A percentile compares a stretch with the other conserved stretches of the same genome.
phyloP scores from a whole-genome alignment of 106 monocot species.

The Allium fistulosum region DNA sequence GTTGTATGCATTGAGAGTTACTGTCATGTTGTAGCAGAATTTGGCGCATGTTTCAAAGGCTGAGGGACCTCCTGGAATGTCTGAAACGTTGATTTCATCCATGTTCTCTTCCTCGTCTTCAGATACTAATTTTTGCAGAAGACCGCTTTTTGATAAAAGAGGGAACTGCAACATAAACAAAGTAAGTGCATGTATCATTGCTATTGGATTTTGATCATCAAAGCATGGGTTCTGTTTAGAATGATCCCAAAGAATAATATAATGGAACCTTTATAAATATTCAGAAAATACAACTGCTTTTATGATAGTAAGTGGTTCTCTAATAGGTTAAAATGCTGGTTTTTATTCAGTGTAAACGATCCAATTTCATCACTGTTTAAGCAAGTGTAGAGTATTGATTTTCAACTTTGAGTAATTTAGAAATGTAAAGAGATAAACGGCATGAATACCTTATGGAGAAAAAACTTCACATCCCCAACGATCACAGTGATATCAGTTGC shows the following conservation, averaged over 20 bases:
- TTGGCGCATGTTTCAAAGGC: slow-evolving; percentile 91
- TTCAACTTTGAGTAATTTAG: too few relatives aligned
- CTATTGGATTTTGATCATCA: too few relatives aligned
- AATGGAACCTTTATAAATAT: too few relatives aligned
- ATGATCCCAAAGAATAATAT: too few relatives aligned
- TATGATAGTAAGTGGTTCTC: too few relatives aligned
- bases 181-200: neutral
- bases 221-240: too few relatives aligned
- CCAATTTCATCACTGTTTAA: too few relatives aligned
- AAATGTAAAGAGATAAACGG: neutral
- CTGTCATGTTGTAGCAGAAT: slow-evolving; percentile 84
- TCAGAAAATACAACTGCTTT: too few relatives aligned
- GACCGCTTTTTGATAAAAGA: slow-evolving; percentile 66
- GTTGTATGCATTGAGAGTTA: slow-evolving; percentile 90
- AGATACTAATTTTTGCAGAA: slow-evolving; percentile 56
- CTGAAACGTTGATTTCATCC: slow-evolving; percentile 61
- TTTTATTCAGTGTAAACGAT: too few relatives aligned
- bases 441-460: slow-evolving; percentile 57
- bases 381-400: too few relatives aligned
- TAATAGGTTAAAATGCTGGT: too few relatives aligned
- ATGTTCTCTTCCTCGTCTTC: slow-evolving; percentile 20
- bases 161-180: slow-evolving; percentile 51
- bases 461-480: slow-evolving; percentile 58
- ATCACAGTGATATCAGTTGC: slow-evolving; percentile 56
- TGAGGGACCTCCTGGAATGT: slow-evolving; percentile 73